Evolutionary conservation across 305 asterid genomes (phyloP).

Genomic region (Solanum aculeatissimum): DNA sequence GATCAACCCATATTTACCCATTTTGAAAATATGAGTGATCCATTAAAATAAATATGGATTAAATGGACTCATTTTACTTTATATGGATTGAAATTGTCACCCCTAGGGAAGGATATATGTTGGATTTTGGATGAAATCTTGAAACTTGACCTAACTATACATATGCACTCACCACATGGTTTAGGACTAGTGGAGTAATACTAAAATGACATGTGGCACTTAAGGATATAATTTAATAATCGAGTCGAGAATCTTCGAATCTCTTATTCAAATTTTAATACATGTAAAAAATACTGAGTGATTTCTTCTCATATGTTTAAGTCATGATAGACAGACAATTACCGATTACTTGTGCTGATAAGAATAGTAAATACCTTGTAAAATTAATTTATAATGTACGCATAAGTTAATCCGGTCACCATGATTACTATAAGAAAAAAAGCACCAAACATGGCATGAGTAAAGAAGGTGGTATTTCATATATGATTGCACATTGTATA

Average conservation of each 20-base stretch:
- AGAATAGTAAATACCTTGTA: neutral
- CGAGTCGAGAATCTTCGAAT: neutral
- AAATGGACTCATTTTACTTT: no score
- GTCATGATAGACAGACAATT: neutral
- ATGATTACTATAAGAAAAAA: neutral
- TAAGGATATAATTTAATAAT: neutral
- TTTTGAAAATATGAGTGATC: no score
- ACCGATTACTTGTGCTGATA: neutral
- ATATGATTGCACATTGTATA: constrained; percentile 1
- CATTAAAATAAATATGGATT: no score
- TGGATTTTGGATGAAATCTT: neutral
- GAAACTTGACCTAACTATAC: neutral
- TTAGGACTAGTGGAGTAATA: neutral
- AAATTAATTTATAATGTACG: neutral
- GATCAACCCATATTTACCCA: no score
- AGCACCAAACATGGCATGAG: neutral
- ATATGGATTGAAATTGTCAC: no score
- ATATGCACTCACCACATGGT: neutral
- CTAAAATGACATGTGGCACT: neutral
- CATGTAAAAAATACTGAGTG: fast-evolving
- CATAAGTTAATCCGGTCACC: neutral
- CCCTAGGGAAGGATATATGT: neutral
- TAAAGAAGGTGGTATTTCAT: neutral
- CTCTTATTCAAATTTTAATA: neutral
- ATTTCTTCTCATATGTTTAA: neutral